Percentiles rank a stretch among this genome's conserved stretches.
Conservation (phyloP, 495 filamentous ascomycete genomes). For the Penicillium cinerascens region DNA sequence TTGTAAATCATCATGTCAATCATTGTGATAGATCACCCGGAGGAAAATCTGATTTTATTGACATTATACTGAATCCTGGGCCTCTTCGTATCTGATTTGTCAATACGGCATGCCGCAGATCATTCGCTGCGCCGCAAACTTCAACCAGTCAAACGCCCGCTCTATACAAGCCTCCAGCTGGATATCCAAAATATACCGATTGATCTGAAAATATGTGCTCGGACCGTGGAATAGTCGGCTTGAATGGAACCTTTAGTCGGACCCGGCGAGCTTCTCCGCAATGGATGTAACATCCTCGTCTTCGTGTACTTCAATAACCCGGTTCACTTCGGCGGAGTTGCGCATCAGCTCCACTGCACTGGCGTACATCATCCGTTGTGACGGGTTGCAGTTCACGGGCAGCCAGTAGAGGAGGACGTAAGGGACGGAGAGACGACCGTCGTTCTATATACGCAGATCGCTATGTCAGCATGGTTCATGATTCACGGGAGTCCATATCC, state of each 20-base stretch:
- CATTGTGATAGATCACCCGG: conserved; percentile 24
- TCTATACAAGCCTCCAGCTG: conserved; percentile 10
- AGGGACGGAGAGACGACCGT: conserved; percentile 65
- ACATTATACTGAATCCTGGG: background rate
- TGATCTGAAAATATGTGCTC: background rate
- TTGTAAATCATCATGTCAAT: conserved; percentile 27
- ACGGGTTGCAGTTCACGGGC: conserved; percentile 80
- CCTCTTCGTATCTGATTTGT: too few species aligned
- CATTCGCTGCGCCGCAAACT: background rate
- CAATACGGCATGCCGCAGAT: conserved; percentile 1
- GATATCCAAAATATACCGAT: conserved; percentile 1
- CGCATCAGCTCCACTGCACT: conserved; percentile 93
- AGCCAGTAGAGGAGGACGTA: conserved; percentile 94
- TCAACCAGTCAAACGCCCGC: conserved; percentile 6
- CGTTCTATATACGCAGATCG: conserved; percentile 37
- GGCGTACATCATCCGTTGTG: conserved; percentile 89
- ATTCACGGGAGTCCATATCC: background rate
- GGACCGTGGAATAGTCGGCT: background rate
- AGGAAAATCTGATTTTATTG: background rate
- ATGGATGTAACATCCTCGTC: conserved; percentile 74
- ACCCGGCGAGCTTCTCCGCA: conserved; percentile 59
- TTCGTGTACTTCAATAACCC: conserved; percentile 73
- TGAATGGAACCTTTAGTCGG: conserved; percentile 24
- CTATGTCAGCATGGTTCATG: background rate
- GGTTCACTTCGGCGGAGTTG: conserved; percentile 79